Evolutionary conservation across 1,284 basidiomycete species (phyloP).

Genomic region (Stereum hirsutum): DNA sequence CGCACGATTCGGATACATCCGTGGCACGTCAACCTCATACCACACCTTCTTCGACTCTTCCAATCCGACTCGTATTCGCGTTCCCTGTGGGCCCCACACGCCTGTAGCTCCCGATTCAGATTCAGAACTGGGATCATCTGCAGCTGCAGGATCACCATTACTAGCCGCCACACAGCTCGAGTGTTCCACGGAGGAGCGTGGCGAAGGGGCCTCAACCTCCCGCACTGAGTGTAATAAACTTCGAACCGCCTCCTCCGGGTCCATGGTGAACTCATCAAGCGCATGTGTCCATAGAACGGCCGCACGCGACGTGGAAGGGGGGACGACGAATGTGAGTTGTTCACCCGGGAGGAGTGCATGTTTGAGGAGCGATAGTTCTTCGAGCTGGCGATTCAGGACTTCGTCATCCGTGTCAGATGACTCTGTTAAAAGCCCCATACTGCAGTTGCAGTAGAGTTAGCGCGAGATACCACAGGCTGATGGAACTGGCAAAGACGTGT

Average conservation of each 20-base stretch:
- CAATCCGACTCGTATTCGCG: constrained; percentile 1
- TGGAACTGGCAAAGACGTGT: too few species aligned
- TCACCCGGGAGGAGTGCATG: constrained; percentile 57
- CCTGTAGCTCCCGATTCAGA: background rate
- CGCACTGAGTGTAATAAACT: constrained; percentile 2
- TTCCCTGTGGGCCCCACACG: too few species aligned
- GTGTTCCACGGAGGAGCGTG: too few species aligned
- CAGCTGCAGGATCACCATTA: too few species aligned
- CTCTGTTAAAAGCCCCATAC: too few species aligned
- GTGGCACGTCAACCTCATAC: constrained; percentile 30
- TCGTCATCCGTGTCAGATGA: too few species aligned
- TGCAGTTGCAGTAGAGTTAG: too few species aligned
- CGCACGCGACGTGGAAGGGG: constrained; percentile 20
- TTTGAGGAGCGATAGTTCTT: constrained; percentile 43
- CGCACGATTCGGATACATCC: constrained; percentile 6
- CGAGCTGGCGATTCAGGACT: constrained; percentile 17
- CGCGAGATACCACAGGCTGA: too few species aligned
- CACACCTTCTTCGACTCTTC: constrained; percentile 20
- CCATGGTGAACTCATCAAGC: constrained; percentile 14
- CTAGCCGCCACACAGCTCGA: too few species aligned
- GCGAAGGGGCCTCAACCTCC: background rate
- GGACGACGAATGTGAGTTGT: constrained; percentile 28
- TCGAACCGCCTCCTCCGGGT: background rate
- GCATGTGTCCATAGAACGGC: constrained; percentile 35
- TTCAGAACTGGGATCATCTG: too few species aligned